A percentile compares a stretch with the other conserved stretches of the same genome.
phyloP scores from a whole-genome alignment of 2,329 filamentous ascomycete species.

The Hypoxylon sp. region DNA sequence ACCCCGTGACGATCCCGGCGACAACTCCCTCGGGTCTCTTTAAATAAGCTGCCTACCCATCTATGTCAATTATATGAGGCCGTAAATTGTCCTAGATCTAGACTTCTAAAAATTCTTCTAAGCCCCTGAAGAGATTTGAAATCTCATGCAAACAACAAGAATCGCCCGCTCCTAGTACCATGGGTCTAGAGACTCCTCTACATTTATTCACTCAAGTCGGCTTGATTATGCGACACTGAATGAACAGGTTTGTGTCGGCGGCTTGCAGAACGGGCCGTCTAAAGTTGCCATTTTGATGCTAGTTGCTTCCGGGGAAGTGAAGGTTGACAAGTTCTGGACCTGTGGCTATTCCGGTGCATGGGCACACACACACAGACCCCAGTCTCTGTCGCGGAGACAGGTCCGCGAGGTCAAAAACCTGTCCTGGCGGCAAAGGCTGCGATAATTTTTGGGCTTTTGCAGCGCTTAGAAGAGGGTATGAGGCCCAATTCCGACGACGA shows the following conservation, averaged over 20 bases:
- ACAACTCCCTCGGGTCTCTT: background rate
- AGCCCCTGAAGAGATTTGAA: background rate
- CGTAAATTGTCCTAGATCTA: background rate
- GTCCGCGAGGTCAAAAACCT: background rate
- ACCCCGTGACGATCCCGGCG: background rate
- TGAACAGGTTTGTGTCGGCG: background rate
- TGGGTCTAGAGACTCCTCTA: background rate
- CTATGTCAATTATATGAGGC: background rate
- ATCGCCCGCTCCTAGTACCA: background rate
- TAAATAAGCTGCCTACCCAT: background rate
- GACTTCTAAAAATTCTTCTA: background rate
- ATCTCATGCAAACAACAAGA: background rate
- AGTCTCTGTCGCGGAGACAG: background rate
- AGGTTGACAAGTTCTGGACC: background rate
- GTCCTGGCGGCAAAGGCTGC: background rate
- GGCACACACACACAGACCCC: background rate
- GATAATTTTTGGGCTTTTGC: background rate
- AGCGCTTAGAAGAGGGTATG: background rate
- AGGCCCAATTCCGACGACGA: background rate
- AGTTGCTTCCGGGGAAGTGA: background rate
- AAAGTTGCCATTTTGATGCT: slow-evolving; percentile 1
- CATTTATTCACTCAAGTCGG: background rate
- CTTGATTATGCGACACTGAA: background rate
- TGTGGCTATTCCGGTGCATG: background rate
- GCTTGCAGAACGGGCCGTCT: background rate